Percentiles rank a stretch among this genome's conserved stretches.
These are phyloP conservation scores for Hymenoscyphus albidus DNA, from an alignment of 2,329 filamentous ascomycete genomes.

Conservation along the genomic window DNA sequence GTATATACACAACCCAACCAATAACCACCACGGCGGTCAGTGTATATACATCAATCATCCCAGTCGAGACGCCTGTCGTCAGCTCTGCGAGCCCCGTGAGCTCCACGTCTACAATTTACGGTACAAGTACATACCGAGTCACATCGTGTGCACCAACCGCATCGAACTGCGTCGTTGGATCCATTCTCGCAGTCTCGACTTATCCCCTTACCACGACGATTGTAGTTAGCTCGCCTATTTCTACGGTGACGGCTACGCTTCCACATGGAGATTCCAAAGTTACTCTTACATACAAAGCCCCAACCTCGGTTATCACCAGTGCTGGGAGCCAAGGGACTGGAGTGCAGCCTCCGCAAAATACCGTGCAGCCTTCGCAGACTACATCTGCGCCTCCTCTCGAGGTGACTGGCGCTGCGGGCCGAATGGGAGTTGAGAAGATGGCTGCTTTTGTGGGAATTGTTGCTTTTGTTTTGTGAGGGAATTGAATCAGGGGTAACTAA, in stretches of 20 bases:
- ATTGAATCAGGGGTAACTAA: not conserved
- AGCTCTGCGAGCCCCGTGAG: not conserved
- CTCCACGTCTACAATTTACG: not conserved
- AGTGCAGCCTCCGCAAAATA: not conserved
- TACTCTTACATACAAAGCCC: not conserved
- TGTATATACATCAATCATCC: not conserved
- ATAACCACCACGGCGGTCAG: not conserved
- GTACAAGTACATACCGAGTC: not conserved
- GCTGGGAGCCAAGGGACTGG: not conserved
- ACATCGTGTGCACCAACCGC: not conserved
- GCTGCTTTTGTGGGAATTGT: slow-evolving; percentile 3
- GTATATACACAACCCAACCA: not conserved
- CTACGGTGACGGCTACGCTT: not conserved
- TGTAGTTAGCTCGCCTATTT: not conserved
- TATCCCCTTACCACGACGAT: not conserved
- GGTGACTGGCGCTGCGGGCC: slow-evolving; percentile 3
- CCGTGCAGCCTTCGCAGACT: not conserved
- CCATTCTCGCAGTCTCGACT: not conserved
- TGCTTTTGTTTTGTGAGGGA: slow-evolving; percentile 4
- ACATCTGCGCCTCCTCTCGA: not conserved
- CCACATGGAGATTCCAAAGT: not conserved
- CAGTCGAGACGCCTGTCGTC: not conserved
- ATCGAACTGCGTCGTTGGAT: not conserved
- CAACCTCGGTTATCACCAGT: not conserved
- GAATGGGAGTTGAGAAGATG: slow-evolving; percentile 5